Percentiles rank a stretch among this genome's conserved stretches.
Evolutionary conservation across 768 basidiomycete species (phyloP).

Genomic region (Xanthoconium stramineum): DNA sequence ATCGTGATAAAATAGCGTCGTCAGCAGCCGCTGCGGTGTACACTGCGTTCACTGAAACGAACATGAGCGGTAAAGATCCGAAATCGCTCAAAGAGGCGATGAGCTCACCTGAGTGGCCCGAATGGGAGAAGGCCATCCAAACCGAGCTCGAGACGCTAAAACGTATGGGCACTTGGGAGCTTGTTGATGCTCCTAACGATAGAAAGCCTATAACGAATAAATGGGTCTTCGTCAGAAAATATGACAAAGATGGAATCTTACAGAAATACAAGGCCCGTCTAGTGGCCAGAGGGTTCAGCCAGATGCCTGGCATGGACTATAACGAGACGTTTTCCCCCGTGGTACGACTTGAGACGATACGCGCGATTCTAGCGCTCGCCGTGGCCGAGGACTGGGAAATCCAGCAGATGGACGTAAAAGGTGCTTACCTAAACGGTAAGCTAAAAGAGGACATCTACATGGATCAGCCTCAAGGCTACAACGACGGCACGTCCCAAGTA

Average conservation of each 20-base stretch:
- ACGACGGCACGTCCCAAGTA: background rate
- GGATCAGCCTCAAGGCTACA: background rate
- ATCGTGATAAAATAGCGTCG: background rate
- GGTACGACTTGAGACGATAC: slow-evolving; percentile 21
- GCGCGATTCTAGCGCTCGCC: slow-evolving; percentile 3
- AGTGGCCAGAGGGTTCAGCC: slow-evolving; percentile 39
- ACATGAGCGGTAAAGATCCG: background rate
- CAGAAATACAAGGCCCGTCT: slow-evolving; percentile 19
- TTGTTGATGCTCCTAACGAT: slow-evolving; percentile 22
- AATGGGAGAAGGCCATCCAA: background rate
- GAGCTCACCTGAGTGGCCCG: background rate
- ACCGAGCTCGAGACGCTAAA: background rate
- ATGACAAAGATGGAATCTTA: background rate
- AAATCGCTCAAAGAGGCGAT: background rate
- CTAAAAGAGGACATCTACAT: slow-evolving; percentile 29
- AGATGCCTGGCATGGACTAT: slow-evolving; percentile 35
- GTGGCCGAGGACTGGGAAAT: slow-evolving; percentile 26
- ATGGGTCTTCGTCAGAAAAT: slow-evolving; percentile 26
- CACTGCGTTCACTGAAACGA: slow-evolving; percentile 21
- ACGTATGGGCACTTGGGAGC: slow-evolving; percentile 19
- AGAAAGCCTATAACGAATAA: slow-evolving; percentile 26
- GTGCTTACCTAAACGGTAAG: slow-evolving; percentile 29
- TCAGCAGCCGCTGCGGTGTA: background rate
- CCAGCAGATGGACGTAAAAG: slow-evolving; percentile 29
- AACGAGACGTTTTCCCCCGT: slow-evolving; percentile 34